Conservation (phyloP, 2,329 filamentous ascomycete genomes). For the Ampelomyces quisqualis region DNA sequence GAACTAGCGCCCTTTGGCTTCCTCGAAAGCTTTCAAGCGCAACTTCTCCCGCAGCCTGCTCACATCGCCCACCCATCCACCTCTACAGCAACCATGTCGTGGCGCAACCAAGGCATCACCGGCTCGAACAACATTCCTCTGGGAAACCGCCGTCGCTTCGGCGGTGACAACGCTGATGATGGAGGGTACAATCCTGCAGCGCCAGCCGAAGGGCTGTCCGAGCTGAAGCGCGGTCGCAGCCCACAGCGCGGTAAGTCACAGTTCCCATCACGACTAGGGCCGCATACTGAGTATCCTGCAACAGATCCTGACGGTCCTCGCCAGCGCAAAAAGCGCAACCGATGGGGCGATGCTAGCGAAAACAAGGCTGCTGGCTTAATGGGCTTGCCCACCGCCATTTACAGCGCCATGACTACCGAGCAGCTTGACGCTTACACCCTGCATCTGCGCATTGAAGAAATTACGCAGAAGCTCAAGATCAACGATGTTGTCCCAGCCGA, state of each 20-base stretch:
- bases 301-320: slow-evolving; percentile 68
- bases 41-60: slow-evolving; percentile 11
- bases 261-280: background rate
- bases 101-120: slow-evolving; percentile 78
- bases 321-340: slow-evolving; percentile 96
- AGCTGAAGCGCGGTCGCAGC: slow-evolving; percentile 86
- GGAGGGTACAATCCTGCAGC: slow-evolving; percentile 50
- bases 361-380: slow-evolving; percentile 98
- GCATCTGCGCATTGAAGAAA: slow-evolving; percentile 96
- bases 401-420: slow-evolving; percentile 97
- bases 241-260: slow-evolving; percentile 70
- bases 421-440: slow-evolving; percentile 96
- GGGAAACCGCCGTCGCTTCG: slow-evolving; percentile 79
- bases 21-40: slow-evolving; percentile 7
- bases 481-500: slow-evolving; percentile 98
- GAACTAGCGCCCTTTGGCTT: background rate
- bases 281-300: slow-evolving; percentile 14
- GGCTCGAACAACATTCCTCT: slow-evolving; percentile 98
- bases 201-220: slow-evolving; percentile 49
- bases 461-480: slow-evolving; percentile 98
- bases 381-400: slow-evolving; percentile 93
- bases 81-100: slow-evolving; percentile 55
- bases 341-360: slow-evolving; percentile 95
- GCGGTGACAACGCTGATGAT: slow-evolving; percentile 56
- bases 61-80: slow-evolving; percentile 14